These are phyloP conservation scores for Rosa chinensis DNA, from an alignment of 306 rosid genomes.

Conservation along the genomic window DNA sequence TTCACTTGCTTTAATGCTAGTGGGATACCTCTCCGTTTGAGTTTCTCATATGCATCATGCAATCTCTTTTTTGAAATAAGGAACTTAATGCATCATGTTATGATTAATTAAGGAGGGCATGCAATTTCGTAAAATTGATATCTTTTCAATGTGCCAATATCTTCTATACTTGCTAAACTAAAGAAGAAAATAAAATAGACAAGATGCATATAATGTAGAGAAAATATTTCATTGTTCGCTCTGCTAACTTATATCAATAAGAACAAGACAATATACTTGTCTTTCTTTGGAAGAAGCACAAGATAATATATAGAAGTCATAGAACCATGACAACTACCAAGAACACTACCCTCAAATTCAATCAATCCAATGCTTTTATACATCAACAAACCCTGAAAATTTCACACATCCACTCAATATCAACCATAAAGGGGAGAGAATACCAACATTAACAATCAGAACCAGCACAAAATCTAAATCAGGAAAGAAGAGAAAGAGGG, in stretches of 20 bases:
- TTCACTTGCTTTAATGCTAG: conserved; percentile 90
- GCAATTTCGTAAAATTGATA: not conserved
- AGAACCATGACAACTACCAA: too few species aligned
- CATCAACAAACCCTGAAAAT: too few species aligned
- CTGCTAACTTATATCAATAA: not conserved
- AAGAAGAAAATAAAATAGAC: not conserved
- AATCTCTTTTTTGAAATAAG: conserved; percentile 61
- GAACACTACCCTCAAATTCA: too few species aligned
- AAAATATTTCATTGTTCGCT: not conserved
- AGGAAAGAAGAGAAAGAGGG: too few species aligned
- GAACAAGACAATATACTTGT: too few species aligned
- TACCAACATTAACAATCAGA: too few species aligned
- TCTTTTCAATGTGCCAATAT: not conserved
- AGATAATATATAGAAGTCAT: too few species aligned
- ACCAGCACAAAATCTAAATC: too few species aligned
- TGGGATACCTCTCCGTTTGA: conserved; percentile 83
- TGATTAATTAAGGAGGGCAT: not conserved
- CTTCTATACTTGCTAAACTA: not conserved
- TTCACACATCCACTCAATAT: too few species aligned
- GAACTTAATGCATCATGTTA: conserved; percentile 1
- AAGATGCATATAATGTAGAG: not conserved
- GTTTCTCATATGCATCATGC: conserved; percentile 62
- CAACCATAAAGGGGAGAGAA: too few species aligned
- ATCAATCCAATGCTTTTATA: too few species aligned
- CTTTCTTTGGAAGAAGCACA: too few species aligned